Evolutionary conservation across 495 filamentous ascomycete genomes (phyloP).

Genomic region (Penicillium fimorum): DNA sequence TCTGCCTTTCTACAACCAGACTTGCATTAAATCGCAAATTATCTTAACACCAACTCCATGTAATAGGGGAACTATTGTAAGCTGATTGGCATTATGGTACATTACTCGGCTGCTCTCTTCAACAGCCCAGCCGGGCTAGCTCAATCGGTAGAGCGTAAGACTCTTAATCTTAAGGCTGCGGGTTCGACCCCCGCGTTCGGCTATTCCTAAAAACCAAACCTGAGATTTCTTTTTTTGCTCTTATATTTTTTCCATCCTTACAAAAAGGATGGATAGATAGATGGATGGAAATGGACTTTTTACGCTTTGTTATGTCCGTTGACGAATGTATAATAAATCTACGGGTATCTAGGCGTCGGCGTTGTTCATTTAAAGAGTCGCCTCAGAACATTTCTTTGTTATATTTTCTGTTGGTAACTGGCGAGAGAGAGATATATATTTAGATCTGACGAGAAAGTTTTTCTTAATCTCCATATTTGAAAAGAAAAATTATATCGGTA

Average conservation of each 20-base stretch:
- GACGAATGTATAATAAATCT: no score
- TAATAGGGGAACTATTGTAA: no score
- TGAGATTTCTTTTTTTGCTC: constrained; percentile 12
- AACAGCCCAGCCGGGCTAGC: constrained; percentile 46
- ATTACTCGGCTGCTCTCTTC: neutral
- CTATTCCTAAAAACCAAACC: constrained; percentile 32
- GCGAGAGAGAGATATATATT: neutral
- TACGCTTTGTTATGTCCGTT: neutral
- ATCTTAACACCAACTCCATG: neutral
- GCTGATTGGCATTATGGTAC: neutral
- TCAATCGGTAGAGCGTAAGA: constrained; percentile 61
- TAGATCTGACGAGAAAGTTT: neutral
- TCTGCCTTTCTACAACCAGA: neutral
- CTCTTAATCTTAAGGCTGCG: constrained; percentile 62
- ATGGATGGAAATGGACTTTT: neutral
- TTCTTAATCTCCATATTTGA: neutral
- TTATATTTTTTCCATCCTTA: neutral
- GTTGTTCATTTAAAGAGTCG: no score
- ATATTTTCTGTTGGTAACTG: no score
- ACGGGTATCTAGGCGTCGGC: no score
- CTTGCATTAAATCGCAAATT: neutral
- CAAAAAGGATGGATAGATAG: neutral
- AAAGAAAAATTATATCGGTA: neutral
- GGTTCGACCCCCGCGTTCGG: constrained; percentile 59
- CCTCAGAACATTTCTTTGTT: no score